Base-by-base conservation (phyloP, 768 basidiomycete species). In the Albatrellus ellisii region DNA sequence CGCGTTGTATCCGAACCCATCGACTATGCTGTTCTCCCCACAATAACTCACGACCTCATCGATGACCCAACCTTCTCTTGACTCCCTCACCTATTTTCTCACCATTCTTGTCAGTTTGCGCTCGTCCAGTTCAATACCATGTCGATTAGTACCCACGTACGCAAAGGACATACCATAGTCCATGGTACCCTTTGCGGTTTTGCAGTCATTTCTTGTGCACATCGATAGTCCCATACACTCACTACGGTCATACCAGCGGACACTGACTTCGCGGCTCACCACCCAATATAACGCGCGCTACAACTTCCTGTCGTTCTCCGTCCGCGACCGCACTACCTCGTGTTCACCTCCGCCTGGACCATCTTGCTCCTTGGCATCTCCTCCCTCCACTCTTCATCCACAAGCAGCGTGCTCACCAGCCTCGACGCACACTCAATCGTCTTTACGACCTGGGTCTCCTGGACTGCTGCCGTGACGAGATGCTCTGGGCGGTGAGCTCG, bases 341-440 rank as follows among this genome's bases (percentile, higher is more conserved):
- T 83, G 26, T 87, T 88, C 64, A 53, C 67, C n/a, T 79, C 79
- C 9, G 64, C 66, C 52, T 87, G 83, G 83, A 86, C 81, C 0
- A 58, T 79, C 9, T 52, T 65, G 4, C 33, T 75, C 35, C 77
- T 70, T 60, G 56, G 77, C 29, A 44, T 67, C 17, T 58, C 79
- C 41, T 82, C 85, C 63, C 55, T 72, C 31, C 56, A 66, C 45
- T 60, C 67, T 15, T 60, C 74, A 9, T 52, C 66, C 10, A 46
- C 45, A n/a, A 71, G 71, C 25, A 67, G 61, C 20, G 44, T 73
- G 24, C 36, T 79, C 42, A 75, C 72, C 32, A 82, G 76, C 54
- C 70, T 85, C 22, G 66, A 68, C 39, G 68, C 73, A 32, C 80
- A 87, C 59, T 58, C 71, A 21, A 46, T 73, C 45, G 80, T 75